Conservation (phyloP, 2,329 filamentous ascomycete species). For the Aspergillus intermedius region DNA sequence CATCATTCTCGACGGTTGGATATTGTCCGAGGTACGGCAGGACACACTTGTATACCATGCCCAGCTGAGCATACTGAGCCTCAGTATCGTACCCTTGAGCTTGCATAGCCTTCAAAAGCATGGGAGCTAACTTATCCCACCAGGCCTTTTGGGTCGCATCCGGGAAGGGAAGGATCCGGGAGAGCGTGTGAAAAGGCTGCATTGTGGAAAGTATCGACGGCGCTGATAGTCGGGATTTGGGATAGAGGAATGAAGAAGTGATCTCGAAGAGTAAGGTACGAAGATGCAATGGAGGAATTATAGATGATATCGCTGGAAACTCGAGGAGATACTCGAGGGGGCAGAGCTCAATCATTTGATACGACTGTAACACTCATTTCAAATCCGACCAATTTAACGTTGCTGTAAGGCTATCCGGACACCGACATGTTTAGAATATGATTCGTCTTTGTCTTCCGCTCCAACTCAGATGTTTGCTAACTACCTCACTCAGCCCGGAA, state of each 20-base stretch:
- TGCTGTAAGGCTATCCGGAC: too few species aligned
- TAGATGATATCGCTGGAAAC: not conserved
- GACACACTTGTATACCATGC: constrained; percentile 9
- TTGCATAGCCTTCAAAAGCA: constrained; percentile 11
- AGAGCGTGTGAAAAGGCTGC: not conserved
- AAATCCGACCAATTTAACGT: not conserved
- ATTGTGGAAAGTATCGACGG: not conserved
- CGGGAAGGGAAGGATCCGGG: not conserved
- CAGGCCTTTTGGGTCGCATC: constrained; percentile 10
- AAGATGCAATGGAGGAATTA: not conserved
- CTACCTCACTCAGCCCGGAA: too few species aligned
- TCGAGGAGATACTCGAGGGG: not conserved
- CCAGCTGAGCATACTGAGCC: constrained; percentile 11
- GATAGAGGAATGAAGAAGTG: too few species aligned
- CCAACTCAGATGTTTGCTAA: too few species aligned
- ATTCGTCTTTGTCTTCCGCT: too few species aligned
- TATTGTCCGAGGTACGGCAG: constrained; percentile 13
- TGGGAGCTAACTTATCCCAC: constrained; percentile 16
- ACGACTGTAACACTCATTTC: not conserved
- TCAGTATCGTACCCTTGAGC: constrained; percentile 11
- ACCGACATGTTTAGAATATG: too few species aligned
- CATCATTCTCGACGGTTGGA: constrained; percentile 1
- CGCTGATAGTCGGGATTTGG: not conserved
- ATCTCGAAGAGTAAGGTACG: too few species aligned
- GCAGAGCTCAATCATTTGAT: too few species aligned